Evolutionary conservation across 192 early-diverging fungal genomes (phyloP).

Genomic region (Piromyces finnis): DNA sequence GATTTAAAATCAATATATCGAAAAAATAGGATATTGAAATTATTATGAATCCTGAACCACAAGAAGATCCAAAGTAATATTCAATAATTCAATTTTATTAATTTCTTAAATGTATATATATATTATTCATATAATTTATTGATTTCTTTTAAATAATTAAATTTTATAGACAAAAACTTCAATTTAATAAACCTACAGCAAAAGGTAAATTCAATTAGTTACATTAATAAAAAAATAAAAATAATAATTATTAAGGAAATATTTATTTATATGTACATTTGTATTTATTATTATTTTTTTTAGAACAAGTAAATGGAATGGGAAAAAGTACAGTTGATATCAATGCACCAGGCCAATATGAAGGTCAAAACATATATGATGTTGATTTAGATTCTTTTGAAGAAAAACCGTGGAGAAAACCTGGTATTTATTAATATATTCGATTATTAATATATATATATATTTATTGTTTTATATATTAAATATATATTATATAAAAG

Average conservation of each 20-base stretch:
- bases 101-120: too few relatives aligned
- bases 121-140: too few relatives aligned
- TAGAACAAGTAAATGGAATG: neutral
- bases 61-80: neutral
- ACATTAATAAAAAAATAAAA: too few relatives aligned
- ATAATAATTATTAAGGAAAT: too few relatives aligned
- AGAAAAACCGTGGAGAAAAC: slow-evolving; percentile 93
- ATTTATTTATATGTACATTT: neutral
- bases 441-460: neutral
- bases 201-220: neutral
- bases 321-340: slow-evolving; percentile 30
- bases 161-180: neutral
- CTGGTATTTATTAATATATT: slow-evolving; percentile 11
- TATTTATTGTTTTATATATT: neutral
- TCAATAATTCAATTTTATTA: neutral
- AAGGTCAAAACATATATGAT: slow-evolving; percentile 70
- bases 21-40: neutral
- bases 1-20: too few relatives aligned
- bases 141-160: too few relatives aligned
- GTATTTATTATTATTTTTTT: neutral
- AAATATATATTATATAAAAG: slow-evolving; percentile 8
- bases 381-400: slow-evolving; percentile 81
- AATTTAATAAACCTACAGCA: neutral
- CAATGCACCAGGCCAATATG: slow-evolving; percentile 51
- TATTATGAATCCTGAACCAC: neutral